Conservation (phyloP, 2,329 filamentous ascomycete species). For the Remersonia thermophila region DNA sequence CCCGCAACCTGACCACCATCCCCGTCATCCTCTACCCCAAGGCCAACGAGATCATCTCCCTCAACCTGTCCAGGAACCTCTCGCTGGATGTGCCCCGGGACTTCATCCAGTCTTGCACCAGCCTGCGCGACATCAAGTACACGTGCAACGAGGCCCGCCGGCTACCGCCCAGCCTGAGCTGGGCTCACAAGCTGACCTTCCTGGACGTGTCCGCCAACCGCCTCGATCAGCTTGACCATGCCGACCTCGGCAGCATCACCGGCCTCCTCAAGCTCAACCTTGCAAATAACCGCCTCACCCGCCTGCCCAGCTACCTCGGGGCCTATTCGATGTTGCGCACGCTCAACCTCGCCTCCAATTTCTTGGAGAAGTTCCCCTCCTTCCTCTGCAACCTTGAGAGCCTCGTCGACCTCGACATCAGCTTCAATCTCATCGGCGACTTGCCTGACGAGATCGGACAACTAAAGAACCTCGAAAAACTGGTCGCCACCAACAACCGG, state of each 20-base stretch:
- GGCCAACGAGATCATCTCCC: conserved; percentile 80
- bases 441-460: conserved; percentile 70
- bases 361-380: conserved; percentile 69
- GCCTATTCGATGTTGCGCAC: conserved; percentile 67
- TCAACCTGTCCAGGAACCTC: conserved; percentile 87
- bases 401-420: conserved; percentile 85
- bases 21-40: conserved; percentile 89
- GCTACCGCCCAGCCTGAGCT: conserved; percentile 69
- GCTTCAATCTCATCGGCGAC: conserved; percentile 79
- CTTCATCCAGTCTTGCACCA: conserved; percentile 87
- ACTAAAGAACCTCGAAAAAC: conserved; percentile 67
- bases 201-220: conserved; percentile 93
- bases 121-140: conserved; percentile 88
- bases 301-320: conserved; percentile 70
- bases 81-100: conserved; percentile 88
- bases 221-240: conserved; percentile 74
- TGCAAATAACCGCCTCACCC: conserved; percentile 79
- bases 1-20: conserved; percentile 84
- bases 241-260: conserved; percentile 62
- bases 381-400: conserved; percentile 74
- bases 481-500: conserved; percentile 93
- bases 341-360: conserved; percentile 89
- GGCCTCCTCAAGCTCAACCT: conserved; percentile 80
- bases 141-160: conserved; percentile 86
- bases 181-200: conserved; percentile 71